These are phyloP conservation scores for Fistulinella staudtii DNA, from an alignment of 1,284 basidiomycete genomes.

Conservation along the genomic window DNA sequence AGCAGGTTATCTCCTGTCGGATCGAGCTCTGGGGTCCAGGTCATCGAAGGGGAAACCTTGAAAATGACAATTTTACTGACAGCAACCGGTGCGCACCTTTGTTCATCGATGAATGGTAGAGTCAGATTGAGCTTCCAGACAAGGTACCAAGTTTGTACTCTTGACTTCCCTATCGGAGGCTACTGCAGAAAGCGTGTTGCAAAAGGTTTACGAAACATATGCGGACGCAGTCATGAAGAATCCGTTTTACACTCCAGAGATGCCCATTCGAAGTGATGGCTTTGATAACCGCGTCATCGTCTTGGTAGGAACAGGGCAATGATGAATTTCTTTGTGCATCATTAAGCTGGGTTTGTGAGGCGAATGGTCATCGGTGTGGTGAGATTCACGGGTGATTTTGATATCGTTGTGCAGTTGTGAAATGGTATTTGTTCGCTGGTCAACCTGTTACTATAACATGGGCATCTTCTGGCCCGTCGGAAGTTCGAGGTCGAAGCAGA, in stretches of 20 bases:
- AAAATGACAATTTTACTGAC: slow-evolving; percentile 89
- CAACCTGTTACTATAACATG: too few relatives aligned
- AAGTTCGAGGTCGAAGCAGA: too few relatives aligned
- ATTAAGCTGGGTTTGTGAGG: too few relatives aligned
- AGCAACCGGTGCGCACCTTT: slow-evolving; percentile 71
- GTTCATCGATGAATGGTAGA: slow-evolving; percentile 1
- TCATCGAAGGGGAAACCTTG: slow-evolving; percentile 92
- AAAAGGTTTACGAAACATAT: slow-evolving; percentile 87
- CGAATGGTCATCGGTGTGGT: too few relatives aligned
- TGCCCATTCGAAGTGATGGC: slow-evolving; percentile 91
- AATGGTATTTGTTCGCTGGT: too few relatives aligned
- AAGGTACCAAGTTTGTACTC: slow-evolving; percentile 97
- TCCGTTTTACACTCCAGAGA: slow-evolving; percentile 97
- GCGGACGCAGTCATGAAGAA: slow-evolving; percentile 98
- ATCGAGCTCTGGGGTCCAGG: slow-evolving; percentile 82
- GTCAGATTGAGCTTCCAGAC: slow-evolving; percentile 1
- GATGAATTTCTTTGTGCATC: too few relatives aligned
- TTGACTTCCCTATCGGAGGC: slow-evolving; percentile 77
- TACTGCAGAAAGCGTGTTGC: slow-evolving; percentile 68
- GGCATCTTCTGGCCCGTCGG: too few relatives aligned
- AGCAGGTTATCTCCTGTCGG: slow-evolving; percentile 85
- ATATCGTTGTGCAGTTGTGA: too few relatives aligned
- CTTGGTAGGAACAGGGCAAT: slow-evolving; percentile 50
- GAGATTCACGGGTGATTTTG: too few relatives aligned
- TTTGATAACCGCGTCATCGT: slow-evolving; percentile 76